These are phyloP conservation scores for Rhododendron williamsianum DNA, from an alignment of 148 eudicot species.

Conservation along the genomic window DNA sequence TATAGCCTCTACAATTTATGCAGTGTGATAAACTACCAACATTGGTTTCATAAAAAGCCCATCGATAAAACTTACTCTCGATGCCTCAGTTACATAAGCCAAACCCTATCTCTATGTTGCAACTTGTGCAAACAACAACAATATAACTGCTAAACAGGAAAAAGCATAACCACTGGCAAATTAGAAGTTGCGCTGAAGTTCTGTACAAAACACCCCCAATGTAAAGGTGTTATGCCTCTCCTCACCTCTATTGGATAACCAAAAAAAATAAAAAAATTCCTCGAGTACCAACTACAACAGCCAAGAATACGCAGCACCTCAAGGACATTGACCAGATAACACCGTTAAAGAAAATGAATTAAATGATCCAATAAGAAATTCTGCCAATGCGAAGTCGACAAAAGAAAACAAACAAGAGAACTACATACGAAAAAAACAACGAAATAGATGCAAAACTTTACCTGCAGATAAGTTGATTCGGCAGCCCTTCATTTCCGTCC, in stretches of 20 bases:
- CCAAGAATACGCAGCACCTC: neutral
- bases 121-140: neutral
- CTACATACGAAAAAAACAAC: neutral
- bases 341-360: neutral
- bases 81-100: neutral
- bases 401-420: neutral
- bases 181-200: neutral
- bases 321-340: neutral
- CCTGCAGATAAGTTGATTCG: conserved; percentile 72
- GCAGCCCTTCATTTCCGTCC: conserved; percentile 53
- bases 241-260: neutral
- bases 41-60: neutral
- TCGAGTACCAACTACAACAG: neutral
- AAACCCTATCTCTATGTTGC: neutral
- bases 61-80: neutral
- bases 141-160: neutral
- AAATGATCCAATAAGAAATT: neutral
- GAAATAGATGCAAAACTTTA: conserved; percentile 18
- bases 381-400: neutral
- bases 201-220: neutral
- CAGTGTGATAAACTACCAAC: neutral
- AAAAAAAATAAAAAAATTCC: neutral
- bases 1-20: neutral
- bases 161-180: neutral
- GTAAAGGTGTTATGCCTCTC: neutral